These are phyloP conservation scores for Dioscorea alata DNA, from an alignment of 106 monocot species.

Conservation along the genomic window DNA sequence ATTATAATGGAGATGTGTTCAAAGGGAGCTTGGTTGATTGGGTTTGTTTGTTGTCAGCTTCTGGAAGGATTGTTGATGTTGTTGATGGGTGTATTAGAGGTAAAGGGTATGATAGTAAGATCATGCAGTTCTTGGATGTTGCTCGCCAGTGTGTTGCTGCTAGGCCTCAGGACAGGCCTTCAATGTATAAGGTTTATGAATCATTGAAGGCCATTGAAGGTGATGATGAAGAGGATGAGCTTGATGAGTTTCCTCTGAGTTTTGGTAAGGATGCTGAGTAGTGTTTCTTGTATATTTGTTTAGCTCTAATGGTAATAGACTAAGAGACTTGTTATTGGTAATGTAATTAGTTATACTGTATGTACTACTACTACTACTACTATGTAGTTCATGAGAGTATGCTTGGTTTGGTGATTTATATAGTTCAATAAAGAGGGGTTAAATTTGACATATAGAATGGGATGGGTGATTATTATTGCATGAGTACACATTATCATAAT, in stretches of 20 bases:
- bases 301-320: neutral
- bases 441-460: no score
- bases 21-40: conserved; percentile 33
- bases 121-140: neutral
- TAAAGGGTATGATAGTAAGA: neutral
- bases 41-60: conserved; percentile 7
- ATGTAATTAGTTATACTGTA: no score
- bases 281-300: neutral
- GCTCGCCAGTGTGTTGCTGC: neutral
- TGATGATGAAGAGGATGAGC: neutral
- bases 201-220: conserved; percentile 1
- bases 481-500: no score
- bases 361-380: no score
- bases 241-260: conserved; percentile 1
- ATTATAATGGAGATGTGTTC: neutral
- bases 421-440: no score
- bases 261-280: neutral
- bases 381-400: no score
- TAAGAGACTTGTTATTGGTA: neutral
- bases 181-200: neutral
- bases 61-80: neutral
- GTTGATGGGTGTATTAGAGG: neutral
- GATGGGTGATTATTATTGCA: no score
- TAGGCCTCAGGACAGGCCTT: neutral
- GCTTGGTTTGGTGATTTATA: no score